A percentile compares a stretch with the other conserved stretches of the same genome.
Conservation (phyloP, 2,329 filamentous ascomycete species). For the Exophiala xenobiotica region DNA sequence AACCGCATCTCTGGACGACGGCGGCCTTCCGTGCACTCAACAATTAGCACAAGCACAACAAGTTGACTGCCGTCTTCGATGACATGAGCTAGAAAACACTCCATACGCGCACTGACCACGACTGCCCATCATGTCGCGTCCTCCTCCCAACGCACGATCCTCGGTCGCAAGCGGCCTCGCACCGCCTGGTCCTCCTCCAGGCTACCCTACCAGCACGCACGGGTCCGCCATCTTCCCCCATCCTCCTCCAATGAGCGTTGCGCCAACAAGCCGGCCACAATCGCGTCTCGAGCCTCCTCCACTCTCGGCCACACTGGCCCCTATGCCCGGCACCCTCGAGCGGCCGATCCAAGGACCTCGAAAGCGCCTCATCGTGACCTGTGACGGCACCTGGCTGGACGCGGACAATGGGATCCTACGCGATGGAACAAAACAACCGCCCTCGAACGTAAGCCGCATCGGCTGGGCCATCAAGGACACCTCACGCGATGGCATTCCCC, state of each 20-base stretch:
- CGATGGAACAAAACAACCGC: slow-evolving; percentile 32
- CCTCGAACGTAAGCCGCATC: slow-evolving; percentile 43
- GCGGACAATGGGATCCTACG: slow-evolving; percentile 31
- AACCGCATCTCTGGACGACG: slow-evolving; percentile 16
- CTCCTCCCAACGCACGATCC: slow-evolving; percentile 18
- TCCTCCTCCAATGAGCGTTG: slow-evolving; percentile 17
- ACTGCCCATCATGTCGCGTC: slow-evolving; percentile 21
- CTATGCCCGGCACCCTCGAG: slow-evolving; percentile 29
- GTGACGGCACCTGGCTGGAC: slow-evolving; percentile 40
- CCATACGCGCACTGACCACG: slow-evolving; percentile 1
- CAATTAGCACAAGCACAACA: neutral
- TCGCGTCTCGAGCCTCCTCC: slow-evolving; percentile 30
- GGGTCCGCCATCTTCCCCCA: slow-evolving; percentile 19
- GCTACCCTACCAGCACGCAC: slow-evolving; percentile 20
- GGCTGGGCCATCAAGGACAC: slow-evolving; percentile 37
- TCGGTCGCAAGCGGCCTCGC: slow-evolving; percentile 26
- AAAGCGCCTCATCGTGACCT: slow-evolving; percentile 39
- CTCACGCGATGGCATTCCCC: slow-evolving; percentile 36
- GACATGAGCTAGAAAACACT: slow-evolving; percentile 1
- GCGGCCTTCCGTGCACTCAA: slow-evolving; percentile 15
- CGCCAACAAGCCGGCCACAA: slow-evolving; percentile 17
- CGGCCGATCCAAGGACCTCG: slow-evolving; percentile 24
- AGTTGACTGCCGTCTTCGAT: slow-evolving; percentile 6
- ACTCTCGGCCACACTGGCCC: slow-evolving; percentile 25
- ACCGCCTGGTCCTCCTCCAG: slow-evolving; percentile 17